These are phyloP conservation scores for Podospora pseudopauciseta DNA, from an alignment of 495 filamentous ascomycete genomes.

Conservation along the genomic window DNA sequence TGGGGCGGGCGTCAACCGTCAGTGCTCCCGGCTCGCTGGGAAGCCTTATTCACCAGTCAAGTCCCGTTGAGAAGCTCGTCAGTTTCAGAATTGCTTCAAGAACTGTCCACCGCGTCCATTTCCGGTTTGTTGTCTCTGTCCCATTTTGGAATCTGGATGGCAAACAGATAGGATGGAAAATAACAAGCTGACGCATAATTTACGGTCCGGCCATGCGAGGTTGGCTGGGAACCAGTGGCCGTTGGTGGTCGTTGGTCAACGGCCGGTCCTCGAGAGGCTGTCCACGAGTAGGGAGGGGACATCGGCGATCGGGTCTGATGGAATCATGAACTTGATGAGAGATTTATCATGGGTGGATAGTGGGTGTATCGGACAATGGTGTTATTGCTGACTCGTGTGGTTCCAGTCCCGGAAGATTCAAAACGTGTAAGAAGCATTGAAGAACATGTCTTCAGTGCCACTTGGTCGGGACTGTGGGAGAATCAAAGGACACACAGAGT, in stretches of 20 bases:
- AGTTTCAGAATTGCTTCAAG: slow-evolving; percentile 39
- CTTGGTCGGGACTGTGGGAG: not conserved
- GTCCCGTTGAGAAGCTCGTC: slow-evolving; percentile 13
- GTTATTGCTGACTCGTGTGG: not conserved
- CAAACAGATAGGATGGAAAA: not conserved
- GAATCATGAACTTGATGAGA: not conserved
- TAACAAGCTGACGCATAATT: not conserved
- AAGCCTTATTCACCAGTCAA: slow-evolving; percentile 16
- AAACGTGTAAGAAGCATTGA: not conserved
- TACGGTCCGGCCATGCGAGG: not conserved
- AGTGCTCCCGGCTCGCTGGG: slow-evolving; percentile 24
- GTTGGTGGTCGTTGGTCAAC: not conserved
- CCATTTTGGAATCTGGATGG: not conserved
- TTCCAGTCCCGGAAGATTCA: not conserved
- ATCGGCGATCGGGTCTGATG: too few species aligned
- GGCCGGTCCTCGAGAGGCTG: not conserved
- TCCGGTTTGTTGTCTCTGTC: slow-evolving; percentile 3
- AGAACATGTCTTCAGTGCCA: not conserved
- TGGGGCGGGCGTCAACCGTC: slow-evolving; percentile 10
- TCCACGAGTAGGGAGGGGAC: too few species aligned
- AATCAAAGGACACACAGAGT: not conserved
- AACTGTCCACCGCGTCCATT: slow-evolving; percentile 18
- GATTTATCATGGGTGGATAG: not conserved
- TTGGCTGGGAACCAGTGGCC: not conserved
- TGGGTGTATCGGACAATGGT: not conserved